These are phyloP conservation scores for Colletotrichum filicis DNA, from an alignment of 2,329 filamentous ascomycete species.

Conservation along the genomic window DNA sequence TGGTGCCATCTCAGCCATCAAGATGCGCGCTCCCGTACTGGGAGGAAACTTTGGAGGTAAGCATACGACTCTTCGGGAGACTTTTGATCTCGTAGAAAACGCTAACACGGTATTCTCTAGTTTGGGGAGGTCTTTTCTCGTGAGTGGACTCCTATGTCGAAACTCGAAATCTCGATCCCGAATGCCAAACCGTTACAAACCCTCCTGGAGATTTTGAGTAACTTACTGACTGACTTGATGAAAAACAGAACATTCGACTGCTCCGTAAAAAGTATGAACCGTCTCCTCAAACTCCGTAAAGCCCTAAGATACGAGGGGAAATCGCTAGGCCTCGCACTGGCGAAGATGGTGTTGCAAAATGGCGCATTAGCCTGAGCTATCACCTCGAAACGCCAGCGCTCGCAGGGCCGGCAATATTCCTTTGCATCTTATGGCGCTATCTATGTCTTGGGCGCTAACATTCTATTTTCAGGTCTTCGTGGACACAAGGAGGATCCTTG, in stretches of 20 bases:
- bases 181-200: not conserved
- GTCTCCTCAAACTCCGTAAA: not conserved
- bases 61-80: not conserved
- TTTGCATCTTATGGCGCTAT: not conserved
- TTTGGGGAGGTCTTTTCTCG: constrained; percentile 96
- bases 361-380: not conserved
- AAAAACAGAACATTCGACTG: constrained; percentile 79
- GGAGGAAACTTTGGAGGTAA: constrained; percentile 89
- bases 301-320: not conserved
- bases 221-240: not conserved
- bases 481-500: constrained; percentile 98
- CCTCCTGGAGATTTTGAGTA: not conserved
- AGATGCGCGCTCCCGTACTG: constrained; percentile 94
- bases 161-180: too few species aligned
- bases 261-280: constrained; percentile 83
- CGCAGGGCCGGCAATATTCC: not conserved
- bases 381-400: too few species aligned
- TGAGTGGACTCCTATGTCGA: not conserved
- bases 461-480: not conserved
- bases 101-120: constrained; percentile 44
- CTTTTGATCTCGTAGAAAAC: not conserved
- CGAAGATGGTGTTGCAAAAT: not conserved
- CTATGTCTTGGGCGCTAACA: not conserved
- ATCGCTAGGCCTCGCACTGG: not conserved
- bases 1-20: constrained; percentile 96